Percentiles rank a stretch among this genome's conserved stretches.
Conservation (phyloP, 2,329 filamentous ascomycete genomes). For the Colletotrichum lentis region DNA sequence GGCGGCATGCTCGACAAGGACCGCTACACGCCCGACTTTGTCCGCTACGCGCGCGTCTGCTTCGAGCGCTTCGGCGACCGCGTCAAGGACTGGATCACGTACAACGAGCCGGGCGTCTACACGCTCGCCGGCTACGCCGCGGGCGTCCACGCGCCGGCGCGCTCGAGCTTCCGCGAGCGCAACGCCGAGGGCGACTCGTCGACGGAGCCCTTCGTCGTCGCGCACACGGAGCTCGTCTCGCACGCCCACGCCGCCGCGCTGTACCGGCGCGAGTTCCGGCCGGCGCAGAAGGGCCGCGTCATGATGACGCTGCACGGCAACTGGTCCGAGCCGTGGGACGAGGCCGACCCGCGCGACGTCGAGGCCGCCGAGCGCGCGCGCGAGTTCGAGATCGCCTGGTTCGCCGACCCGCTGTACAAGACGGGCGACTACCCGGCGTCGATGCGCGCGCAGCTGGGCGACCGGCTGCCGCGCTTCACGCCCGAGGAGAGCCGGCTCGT, state of each 20-base stretch:
- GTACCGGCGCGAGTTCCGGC: conserved; percentile 52
- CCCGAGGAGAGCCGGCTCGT: conserved; percentile 51
- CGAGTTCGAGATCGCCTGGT: conserved; percentile 55
- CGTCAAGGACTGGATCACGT: conserved; percentile 67
- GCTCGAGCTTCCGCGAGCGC: conserved; percentile 45
- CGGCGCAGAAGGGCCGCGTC: conserved; percentile 48
- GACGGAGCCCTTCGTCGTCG: conserved; percentile 51
- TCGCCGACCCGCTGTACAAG: conserved; percentile 50
- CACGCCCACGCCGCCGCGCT: conserved; percentile 50
- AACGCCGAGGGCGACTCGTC: conserved; percentile 46
- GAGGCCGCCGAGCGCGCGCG: conserved; percentile 51
- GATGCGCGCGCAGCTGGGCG: conserved; percentile 52
- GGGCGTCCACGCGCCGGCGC: conserved; percentile 47
- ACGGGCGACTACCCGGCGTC: conserved; percentile 51
- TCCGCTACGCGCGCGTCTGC: conserved; percentile 65
- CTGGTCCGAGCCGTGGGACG: conserved; percentile 53
- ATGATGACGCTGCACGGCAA: conserved; percentile 55
- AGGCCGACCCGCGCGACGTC: conserved; percentile 46
- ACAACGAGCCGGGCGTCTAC: conserved; percentile 48
- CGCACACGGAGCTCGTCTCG: conserved; percentile 51
- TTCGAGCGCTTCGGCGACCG: conserved; percentile 65
- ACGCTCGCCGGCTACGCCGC: conserved; percentile 48
- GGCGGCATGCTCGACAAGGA: conserved; percentile 68
- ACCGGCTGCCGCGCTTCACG: conserved; percentile 50
- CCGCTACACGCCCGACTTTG: conserved; percentile 67